A percentile compares a stretch with the other conserved stretches of the same genome.
phyloP scores from a whole-genome alignment of 257 asterid species.

The Sherardia arvensis region DNA sequence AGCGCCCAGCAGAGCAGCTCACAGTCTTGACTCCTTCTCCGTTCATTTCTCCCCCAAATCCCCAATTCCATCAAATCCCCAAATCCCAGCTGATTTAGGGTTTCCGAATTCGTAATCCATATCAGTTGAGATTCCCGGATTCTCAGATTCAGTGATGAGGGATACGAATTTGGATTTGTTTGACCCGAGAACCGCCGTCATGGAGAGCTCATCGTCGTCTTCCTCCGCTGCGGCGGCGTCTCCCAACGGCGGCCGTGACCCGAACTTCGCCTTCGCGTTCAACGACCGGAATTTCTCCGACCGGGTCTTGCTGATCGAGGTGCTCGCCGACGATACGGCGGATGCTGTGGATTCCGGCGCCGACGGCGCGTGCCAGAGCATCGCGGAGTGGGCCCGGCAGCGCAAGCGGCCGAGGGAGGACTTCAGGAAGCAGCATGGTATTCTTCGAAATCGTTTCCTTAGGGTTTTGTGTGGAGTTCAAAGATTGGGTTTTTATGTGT shows the following conservation, averaged over 20 bases:
- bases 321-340: constrained; percentile 43
- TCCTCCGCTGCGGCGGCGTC: constrained; percentile 35
- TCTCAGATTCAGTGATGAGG: too few relatives aligned
- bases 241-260: constrained; percentile 30
- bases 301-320: constrained; percentile 63
- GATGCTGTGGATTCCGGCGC: constrained; percentile 29
- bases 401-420: constrained; percentile 56
- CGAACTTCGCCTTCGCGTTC: constrained; percentile 78
- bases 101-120: background rate
- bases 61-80: background rate
- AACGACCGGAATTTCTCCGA: constrained; percentile 76
- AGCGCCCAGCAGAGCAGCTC: background rate
- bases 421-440: constrained; percentile 37
- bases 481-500: background rate
- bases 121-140: background rate
- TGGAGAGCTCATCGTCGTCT: constrained; percentile 50
- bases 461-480: background rate
- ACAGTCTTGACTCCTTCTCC: background rate
- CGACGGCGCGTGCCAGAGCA: constrained; percentile 33
- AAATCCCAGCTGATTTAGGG: background rate
- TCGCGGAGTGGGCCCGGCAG: constrained; percentile 60
- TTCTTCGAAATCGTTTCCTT: background rate
- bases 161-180: constrained; percentile 65
- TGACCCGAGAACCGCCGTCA: constrained; percentile 60
- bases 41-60: background rate